Base-by-base conservation (phyloP, 2,329 filamentous ascomycete genomes). In the Ceratocystis ficicola region DNA sequence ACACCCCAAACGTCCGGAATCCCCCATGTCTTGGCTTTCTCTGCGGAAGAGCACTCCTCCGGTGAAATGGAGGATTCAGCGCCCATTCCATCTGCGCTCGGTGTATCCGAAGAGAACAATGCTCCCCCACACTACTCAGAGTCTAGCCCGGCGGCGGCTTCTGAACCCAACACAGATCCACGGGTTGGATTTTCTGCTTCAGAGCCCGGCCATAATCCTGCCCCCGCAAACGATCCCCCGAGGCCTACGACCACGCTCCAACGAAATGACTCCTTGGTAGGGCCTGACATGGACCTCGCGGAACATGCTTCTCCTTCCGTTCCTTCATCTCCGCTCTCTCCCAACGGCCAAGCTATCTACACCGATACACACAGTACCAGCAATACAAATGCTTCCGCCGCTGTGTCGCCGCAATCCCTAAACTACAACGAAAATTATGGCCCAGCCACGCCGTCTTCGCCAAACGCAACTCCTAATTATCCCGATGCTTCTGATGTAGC, bases 1-100 rank as follows among this genome's bases (percentile, higher is more conserved):
- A 44, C 52, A 1, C 65, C 65, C 22, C 60, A 59, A 36, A 59
- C 12, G 60, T 46, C 61, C 7, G 48, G 28, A 52, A 48, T 30
- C 32, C 28, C 41, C 44, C 15, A n/a, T 20, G 36, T 32, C 2
- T 17, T 17, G 12, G 10, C 6, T 5, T 22, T n/a, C 5, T 17
- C 20, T 1, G 10, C 20, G 4, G 22, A n/a, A 59, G 55, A 36
- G 17, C 4, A n/a, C 1, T 17, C 55, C n/a, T 32, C 28, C 1
- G 5, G n/a, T 59, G 55, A 59, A 59, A 36, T 59, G 4, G 17
- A n/a, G 22, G 12, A 59, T 5, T 3, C 10, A 7, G 5, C 5
- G 8, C 22, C 30, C 7, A 7, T 8, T 1, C 4, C 32, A 10
- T 15, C 32, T 59, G 17, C 32, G 1, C 28, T 3, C 3, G 30